A percentile compares a stretch with the other conserved stretches of the same genome.
phyloP scores from a whole-genome alignment of 768 basidiomycete genomes.

The Suillus brevipes region DNA sequence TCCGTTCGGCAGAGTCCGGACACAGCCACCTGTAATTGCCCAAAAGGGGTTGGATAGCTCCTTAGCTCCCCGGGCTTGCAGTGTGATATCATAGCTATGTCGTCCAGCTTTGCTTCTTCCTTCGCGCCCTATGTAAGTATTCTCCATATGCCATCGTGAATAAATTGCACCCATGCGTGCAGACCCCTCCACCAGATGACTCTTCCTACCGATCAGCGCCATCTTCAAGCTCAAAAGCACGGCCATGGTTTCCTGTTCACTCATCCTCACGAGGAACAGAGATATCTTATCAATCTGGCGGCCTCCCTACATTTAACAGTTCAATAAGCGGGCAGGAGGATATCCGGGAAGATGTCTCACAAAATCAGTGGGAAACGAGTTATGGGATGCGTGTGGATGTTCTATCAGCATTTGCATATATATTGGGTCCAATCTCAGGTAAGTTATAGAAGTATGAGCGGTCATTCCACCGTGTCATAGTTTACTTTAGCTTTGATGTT shows the following conservation, averaged over 20 bases:
- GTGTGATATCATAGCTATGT: slow-evolving; percentile 28
- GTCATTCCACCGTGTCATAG: slow-evolving; percentile 6
- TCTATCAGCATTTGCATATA: slow-evolving; percentile 61
- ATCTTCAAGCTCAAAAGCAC: slow-evolving; percentile 27
- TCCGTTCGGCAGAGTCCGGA: slow-evolving; percentile 48
- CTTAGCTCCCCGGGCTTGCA: not conserved
- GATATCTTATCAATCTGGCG: slow-evolving; percentile 71
- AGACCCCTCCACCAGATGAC: slow-evolving; percentile 65
- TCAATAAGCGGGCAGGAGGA: slow-evolving; percentile 40
- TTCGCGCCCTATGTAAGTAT: slow-evolving; percentile 61
- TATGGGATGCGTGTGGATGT: slow-evolving; percentile 67
- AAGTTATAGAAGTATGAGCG: slow-evolving; percentile 22
- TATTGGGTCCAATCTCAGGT: slow-evolving; percentile 76
- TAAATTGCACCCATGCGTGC: slow-evolving; percentile 7
- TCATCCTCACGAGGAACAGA: slow-evolving; percentile 28
- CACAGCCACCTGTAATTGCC: slow-evolving; percentile 25
- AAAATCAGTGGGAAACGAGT: slow-evolving; percentile 70
- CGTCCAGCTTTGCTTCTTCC: slow-evolving; percentile 47
- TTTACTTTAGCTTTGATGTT: slow-evolving; percentile 52
- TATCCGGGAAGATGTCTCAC: slow-evolving; percentile 40
- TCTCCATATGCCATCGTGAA: not conserved
- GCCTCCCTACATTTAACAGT: slow-evolving; percentile 54
- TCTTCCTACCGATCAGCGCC: slow-evolving; percentile 29
- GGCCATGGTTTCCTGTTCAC: slow-evolving; percentile 55
- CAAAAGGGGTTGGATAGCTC: slow-evolving; percentile 1